A percentile compares a stretch with the other conserved stretches of the same genome.
Evolutionary conservation across 495 filamentous ascomycete species (phyloP).

Genomic region (Trichoderma reesei): DNA sequence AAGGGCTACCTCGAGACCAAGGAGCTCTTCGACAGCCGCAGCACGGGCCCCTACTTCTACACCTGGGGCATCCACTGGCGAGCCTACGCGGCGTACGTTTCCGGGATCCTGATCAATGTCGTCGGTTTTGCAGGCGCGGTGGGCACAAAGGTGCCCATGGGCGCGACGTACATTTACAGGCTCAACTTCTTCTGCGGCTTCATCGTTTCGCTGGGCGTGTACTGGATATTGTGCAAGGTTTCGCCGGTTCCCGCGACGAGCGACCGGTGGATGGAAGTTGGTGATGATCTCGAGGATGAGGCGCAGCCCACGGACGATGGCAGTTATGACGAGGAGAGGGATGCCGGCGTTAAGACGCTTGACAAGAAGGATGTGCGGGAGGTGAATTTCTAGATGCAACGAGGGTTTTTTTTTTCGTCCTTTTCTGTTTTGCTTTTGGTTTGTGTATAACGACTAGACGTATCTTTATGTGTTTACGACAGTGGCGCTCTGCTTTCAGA

Average conservation of each 20-base stretch:
- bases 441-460: too few relatives aligned
- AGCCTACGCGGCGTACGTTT: constrained; percentile 73
- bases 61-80: constrained; percentile 69
- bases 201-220: constrained; percentile 55
- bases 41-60: constrained; percentile 61
- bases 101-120: constrained; percentile 84
- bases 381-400: not conserved
- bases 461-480: not conserved
- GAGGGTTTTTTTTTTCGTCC: not conserved
- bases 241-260: constrained; percentile 68
- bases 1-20: constrained; percentile 71
- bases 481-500: too few relatives aligned
- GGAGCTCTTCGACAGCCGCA: constrained; percentile 67
- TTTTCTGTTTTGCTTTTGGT: too few relatives aligned
- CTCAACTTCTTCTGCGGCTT: constrained; percentile 86
- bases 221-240: constrained; percentile 57
- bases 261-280: constrained; percentile 73
- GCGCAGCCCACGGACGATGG: constrained; percentile 38
- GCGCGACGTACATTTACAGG: constrained; percentile 80
- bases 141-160: constrained; percentile 55
- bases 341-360: not conserved
- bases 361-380: not conserved
- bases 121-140: constrained; percentile 85
- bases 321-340: constrained; percentile 20
- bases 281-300: constrained; percentile 50